A percentile compares a stretch with the other conserved stretches of the same genome.
These are phyloP conservation scores for Colletotrichum plurivorum DNA, from an alignment of 2,329 filamentous ascomycete genomes.

Conservation along the genomic window DNA sequence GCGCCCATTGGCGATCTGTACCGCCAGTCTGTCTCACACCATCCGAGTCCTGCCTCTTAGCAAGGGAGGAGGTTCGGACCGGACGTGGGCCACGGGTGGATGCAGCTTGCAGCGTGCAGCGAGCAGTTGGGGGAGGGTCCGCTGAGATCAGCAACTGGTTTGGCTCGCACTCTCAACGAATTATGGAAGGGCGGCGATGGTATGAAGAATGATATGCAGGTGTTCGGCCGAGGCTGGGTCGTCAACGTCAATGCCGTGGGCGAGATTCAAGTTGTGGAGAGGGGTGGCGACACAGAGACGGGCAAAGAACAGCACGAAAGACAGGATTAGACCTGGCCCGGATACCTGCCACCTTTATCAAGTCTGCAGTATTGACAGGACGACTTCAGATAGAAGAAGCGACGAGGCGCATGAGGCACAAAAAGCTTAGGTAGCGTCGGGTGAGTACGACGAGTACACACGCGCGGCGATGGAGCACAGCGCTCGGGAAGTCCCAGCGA, in stretches of 20 bases:
- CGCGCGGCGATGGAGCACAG: slow-evolving; percentile 3
- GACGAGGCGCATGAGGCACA: slow-evolving; percentile 22
- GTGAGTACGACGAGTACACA: neutral
- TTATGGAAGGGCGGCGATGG: slow-evolving; percentile 22
- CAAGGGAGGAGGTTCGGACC: slow-evolving; percentile 32
- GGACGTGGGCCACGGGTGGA: slow-evolving; percentile 13
- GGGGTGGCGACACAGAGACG: slow-evolving; percentile 17
- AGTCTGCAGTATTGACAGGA: slow-evolving; percentile 20
- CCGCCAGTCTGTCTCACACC: slow-evolving; percentile 36
- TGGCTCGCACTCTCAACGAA: slow-evolving; percentile 15
- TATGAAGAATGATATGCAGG: slow-evolving; percentile 8
- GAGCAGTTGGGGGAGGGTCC: neutral
- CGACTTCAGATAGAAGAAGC: slow-evolving; percentile 26
- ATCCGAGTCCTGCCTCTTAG: slow-evolving; percentile 24
- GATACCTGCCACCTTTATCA: slow-evolving; percentile 29
- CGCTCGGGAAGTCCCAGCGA: neutral
- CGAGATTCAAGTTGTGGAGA: slow-evolving; percentile 17
- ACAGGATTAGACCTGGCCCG: neutral
- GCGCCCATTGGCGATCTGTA: slow-evolving; percentile 36
- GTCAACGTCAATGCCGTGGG: neutral
- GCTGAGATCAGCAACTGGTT: slow-evolving; percentile 22
- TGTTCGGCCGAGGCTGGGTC: slow-evolving; percentile 16
- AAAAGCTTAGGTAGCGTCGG: too few species aligned
- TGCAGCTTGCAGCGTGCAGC: neutral
- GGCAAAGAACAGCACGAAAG: neutral